Percentiles rank a stretch among this genome's conserved stretches.
Conservation (phyloP, 371 early-diverging fungal species). For the Dichotomocladium elegans region DNA sequence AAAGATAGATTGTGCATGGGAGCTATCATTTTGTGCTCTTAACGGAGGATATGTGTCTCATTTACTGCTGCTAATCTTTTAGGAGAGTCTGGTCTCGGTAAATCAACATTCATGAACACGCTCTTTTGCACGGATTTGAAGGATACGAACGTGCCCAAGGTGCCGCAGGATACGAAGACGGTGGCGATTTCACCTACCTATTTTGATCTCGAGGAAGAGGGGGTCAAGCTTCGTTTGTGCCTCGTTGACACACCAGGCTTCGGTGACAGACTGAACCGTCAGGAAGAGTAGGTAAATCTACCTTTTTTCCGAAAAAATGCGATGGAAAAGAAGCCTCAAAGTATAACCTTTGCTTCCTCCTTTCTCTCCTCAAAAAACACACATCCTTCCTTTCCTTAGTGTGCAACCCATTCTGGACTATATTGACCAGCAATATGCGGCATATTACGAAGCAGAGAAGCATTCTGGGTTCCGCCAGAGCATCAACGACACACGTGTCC, state of each 20-base stretch:
- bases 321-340: background rate
- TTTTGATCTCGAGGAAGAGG: constrained; percentile 88
- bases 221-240: constrained; percentile 80
- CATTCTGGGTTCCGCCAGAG: constrained; percentile 73
- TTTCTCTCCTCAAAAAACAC: too few relatives aligned
- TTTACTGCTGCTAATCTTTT: background rate
- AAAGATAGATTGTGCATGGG: background rate
- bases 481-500: constrained; percentile 82
- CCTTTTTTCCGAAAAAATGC: background rate
- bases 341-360: too few relatives aligned
- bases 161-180: constrained; percentile 54
- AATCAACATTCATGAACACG: constrained; percentile 92
- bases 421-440: constrained; percentile 90
- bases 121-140: constrained; percentile 72
- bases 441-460: constrained; percentile 87
- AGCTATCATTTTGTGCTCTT: background rate
- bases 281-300: constrained; percentile 66
- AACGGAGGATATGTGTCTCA: background rate
- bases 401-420: constrained; percentile 80
- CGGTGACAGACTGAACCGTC: constrained; percentile 79
- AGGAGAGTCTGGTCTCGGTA: constrained; percentile 88
- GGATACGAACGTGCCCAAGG: constrained; percentile 58
- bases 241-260: constrained; percentile 96
- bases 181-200: constrained; percentile 65
- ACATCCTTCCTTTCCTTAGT: too few relatives aligned